These are phyloP conservation scores for Alternaria burnsii DNA, from an alignment of 2,329 filamentous ascomycete genomes.

Conservation along the genomic window DNA sequence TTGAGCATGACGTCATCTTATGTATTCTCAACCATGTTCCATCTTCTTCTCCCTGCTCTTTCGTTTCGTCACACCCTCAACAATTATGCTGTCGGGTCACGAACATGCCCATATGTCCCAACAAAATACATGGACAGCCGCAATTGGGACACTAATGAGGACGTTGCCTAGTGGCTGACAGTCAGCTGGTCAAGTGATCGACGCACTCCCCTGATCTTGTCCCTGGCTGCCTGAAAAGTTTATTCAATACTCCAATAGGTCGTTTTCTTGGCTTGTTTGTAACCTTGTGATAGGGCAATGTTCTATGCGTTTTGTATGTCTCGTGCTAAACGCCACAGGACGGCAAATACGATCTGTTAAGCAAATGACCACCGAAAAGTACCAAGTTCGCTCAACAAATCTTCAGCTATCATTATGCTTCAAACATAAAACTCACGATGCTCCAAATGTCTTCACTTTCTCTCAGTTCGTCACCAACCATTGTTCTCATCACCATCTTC, in stretches of 20 bases:
- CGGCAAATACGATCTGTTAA: neutral
- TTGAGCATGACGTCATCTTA: neutral
- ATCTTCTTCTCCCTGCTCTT: neutral
- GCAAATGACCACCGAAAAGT: neutral
- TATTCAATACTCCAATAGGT: neutral
- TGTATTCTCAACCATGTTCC: neutral
- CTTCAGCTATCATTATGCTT: fast-evolving
- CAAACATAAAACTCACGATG: neutral
- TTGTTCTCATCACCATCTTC: neutral
- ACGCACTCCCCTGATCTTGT: neutral
- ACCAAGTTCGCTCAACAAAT: neutral
- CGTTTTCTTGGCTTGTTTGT: too few species aligned
- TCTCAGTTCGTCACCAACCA: neutral
- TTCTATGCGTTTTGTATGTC: neutral
- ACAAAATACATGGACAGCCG: neutral
- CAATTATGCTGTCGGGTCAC: neutral
- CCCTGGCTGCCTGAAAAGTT: neutral
- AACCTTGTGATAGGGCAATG: neutral
- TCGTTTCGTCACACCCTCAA: neutral
- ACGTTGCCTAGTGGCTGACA: neutral
- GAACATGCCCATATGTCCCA: neutral
- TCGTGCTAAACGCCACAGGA: neutral
- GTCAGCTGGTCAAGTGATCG: conserved; percentile 3
- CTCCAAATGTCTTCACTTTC: neutral
- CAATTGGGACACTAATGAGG: neutral